Conservation (phyloP, 345 rosid species). For the Corymbia maculata region DNA sequence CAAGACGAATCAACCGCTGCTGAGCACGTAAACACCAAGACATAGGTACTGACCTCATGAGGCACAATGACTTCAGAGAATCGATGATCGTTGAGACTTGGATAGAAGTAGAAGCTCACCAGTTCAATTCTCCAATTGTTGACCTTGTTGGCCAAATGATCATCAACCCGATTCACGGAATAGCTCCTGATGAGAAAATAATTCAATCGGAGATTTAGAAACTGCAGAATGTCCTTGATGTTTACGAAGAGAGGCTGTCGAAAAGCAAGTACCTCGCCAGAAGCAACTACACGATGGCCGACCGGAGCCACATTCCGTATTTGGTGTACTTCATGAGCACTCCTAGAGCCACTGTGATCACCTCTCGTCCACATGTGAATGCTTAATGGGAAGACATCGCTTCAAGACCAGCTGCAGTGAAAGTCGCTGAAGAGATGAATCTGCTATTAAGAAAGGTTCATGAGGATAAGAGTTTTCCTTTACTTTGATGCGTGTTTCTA, state of each 20-base stretch:
- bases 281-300: conserved; percentile 35
- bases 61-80: conserved; percentile 3
- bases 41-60: conserved; percentile 14
- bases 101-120: conserved; percentile 41
- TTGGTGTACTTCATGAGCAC: conserved; percentile 26
- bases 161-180: conserved; percentile 19
- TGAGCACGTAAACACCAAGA: conserved; percentile 18
- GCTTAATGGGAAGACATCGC: conserved; percentile 10
- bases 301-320: conserved; percentile 27
- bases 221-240: conserved; percentile 31
- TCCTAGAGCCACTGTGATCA: neutral
- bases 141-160: conserved; percentile 13
- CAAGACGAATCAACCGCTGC: conserved; percentile 32
- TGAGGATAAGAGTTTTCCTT: too few species aligned
- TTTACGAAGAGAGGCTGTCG: conserved; percentile 30
- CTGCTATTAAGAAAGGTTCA: too few species aligned
- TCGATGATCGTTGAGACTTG: conserved; percentile 16
- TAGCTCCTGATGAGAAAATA: conserved; percentile 11
- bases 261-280: conserved; percentile 21
- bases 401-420: conserved; percentile 1
- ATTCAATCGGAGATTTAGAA: conserved; percentile 12
- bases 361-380: neutral
- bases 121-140: conserved; percentile 9
- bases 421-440: neutral
- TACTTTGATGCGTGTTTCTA: too few species aligned